Conservation (phyloP, 306 rosid genomes). For the Calophaca sinica region DNA sequence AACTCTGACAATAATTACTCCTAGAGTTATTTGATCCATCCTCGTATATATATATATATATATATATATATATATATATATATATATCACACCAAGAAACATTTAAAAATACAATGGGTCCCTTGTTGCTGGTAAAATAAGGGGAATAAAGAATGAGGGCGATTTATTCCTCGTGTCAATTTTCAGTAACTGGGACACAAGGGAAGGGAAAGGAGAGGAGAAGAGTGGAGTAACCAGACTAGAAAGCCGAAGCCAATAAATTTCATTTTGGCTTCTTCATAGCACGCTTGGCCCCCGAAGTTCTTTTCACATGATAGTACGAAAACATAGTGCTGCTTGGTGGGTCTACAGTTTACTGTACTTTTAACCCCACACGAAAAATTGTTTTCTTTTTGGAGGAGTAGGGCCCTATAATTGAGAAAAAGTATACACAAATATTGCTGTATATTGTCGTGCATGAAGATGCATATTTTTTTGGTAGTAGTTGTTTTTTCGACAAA, state of each 20-base stretch:
- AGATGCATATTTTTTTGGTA: conserved; percentile 12
- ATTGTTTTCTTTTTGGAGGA: conserved; percentile 27
- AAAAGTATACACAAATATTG: conserved; percentile 8
- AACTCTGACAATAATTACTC: no score
- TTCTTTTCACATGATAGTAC: conserved; percentile 48
- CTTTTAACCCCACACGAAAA: conserved; percentile 11
- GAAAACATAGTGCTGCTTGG: conserved; percentile 49
- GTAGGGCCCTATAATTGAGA: conserved; percentile 43
- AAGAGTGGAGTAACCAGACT: conserved; percentile 65
- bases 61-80: no score
- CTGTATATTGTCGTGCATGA: conserved; percentile 34
- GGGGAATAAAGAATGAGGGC: not conserved
- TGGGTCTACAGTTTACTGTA: not conserved
- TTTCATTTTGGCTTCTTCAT: conserved; percentile 49
- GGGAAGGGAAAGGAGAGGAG: conserved; percentile 55
- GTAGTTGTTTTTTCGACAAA: no score
- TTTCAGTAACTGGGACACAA: conserved; percentile 33
- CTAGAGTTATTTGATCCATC: no score
- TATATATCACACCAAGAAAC: not conserved
- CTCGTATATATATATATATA: no score
- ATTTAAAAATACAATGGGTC: conserved; percentile 12
- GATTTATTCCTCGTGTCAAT: conserved; percentile 36
- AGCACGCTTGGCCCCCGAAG: conserved; percentile 48
- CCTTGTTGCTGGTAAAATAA: conserved; percentile 30
- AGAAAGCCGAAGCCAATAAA: conserved; percentile 55